Base-by-base conservation (phyloP, 768 basidiomycete species). In the Tricholoma sp. region DNA sequence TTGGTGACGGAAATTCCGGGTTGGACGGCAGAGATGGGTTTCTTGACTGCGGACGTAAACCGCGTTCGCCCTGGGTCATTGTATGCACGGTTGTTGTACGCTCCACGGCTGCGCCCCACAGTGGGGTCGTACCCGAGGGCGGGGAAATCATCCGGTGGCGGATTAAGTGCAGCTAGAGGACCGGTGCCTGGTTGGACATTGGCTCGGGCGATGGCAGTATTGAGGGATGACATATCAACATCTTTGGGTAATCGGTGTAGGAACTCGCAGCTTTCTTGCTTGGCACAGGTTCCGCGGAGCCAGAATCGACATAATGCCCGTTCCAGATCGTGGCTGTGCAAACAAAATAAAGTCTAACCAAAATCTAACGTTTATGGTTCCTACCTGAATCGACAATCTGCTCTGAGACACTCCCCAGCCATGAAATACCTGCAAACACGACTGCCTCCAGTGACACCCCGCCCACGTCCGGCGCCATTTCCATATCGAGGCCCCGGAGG, bases 341-440 rank as follows among this genome's bases (percentile, higher is more conserved):
- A 52, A 45, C 35, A 56, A 3, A 11, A 58, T 10, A 5, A 5
- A 5, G 24, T 21, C 9, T 18, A 9, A 24, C 35, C n/a, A 12
- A 7, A 14, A 9, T 35, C 2, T 21, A 4, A 49, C 4, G 47
- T 21, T 8, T 19, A 21, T 18, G 47, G 35, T 37, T 45, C 83
- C 61, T 63, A 96, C 96, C 94, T 98, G 78, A 98, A 99, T 56
- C 96, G 85, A 74, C 97, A 98, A 74, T 99, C 97, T 43, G 94
- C 91, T 49, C 97, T 76, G 57, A 98, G 75, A 67, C 97, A 99
- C 71, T 98, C 95, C 14, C 97, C 97, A 6, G 93, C 91, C 22
- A 99, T 82, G 74, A 94, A 99, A 69, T 98, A 98, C 55, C 97
- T 80, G 71, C 97, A 99, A 24, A 99, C 94, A 57, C 92, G 78